Conservation (phyloP, 1,284 basidiomycete genomes). For the Porodaedalea pini region DNA sequence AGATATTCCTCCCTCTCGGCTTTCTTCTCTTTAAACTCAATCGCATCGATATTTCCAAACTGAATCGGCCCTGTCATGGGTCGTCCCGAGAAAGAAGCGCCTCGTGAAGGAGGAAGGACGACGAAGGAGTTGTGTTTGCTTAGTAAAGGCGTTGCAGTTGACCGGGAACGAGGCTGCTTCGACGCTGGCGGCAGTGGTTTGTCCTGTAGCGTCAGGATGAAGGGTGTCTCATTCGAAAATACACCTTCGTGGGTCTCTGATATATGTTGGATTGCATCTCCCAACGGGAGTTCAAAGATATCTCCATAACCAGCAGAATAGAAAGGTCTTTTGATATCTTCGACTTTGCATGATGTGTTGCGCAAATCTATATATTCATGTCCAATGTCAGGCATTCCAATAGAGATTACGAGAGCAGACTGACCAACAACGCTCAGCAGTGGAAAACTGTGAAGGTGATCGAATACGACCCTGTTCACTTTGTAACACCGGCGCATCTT, state of each 20-base stretch:
- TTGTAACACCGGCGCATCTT: slow-evolving; percentile 44
- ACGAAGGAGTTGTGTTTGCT: slow-evolving; percentile 17
- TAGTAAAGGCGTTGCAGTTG: background rate
- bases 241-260: background rate
- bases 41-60: slow-evolving; percentile 10
- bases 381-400: background rate
- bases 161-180: background rate
- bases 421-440: slow-evolving; percentile 55
- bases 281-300: slow-evolving; percentile 5
- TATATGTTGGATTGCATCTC: slow-evolving; percentile 5
- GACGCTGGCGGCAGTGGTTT: background rate
- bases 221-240: slow-evolving; percentile 4
- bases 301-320: background rate
- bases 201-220: slow-evolving; percentile 5
- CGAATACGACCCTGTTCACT: slow-evolving; percentile 41
- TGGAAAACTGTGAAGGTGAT: slow-evolving; percentile 42
- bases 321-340: slow-evolving; percentile 9
- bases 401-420: slow-evolving; percentile 24
- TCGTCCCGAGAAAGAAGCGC: no score
- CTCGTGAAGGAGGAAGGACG: slow-evolving; percentile 7
- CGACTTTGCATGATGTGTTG: slow-evolving; percentile 5
- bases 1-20: background rate
- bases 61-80: background rate
- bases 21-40: background rate
- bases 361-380: slow-evolving; percentile 12